Evolutionary conservation across 257 asterid genomes (phyloP).

Genomic region (Ehretia macrophylla): DNA sequence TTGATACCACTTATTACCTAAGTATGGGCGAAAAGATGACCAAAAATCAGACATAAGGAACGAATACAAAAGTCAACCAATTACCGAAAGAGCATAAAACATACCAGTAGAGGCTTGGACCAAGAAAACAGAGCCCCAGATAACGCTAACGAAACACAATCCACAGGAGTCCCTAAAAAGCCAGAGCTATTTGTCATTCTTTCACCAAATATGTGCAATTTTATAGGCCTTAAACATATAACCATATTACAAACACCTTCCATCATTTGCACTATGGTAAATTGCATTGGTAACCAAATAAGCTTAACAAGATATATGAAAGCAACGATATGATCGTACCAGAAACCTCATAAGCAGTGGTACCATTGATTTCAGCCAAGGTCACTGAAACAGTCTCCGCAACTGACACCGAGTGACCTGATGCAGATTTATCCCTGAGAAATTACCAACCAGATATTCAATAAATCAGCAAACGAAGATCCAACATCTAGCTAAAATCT

Average conservation of each 20-base stretch:
- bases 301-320: background rate
- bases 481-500: too few relatives aligned
- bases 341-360: constrained; percentile 84
- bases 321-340: constrained; percentile 40
- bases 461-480: background rate
- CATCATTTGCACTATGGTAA: too few relatives aligned
- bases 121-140: constrained; percentile 94
- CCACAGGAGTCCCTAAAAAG: constrained; percentile 87
- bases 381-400: constrained; percentile 77
- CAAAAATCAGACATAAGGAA: constrained; percentile 1
- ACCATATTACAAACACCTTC: too few relatives aligned
- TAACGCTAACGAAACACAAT: constrained; percentile 87
- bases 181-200: too few relatives aligned
- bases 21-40: background rate
- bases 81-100: constrained; percentile 12
- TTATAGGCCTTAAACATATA: too few relatives aligned
- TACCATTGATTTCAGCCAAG: constrained; percentile 64
- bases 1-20: constrained; percentile 94
- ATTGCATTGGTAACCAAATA: too few relatives aligned
- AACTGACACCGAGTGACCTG: constrained; percentile 81
- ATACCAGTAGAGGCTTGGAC: constrained; percentile 91
- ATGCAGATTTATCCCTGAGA: constrained; percentile 72
- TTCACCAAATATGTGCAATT: background rate
- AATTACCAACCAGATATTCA: constrained; percentile 13
- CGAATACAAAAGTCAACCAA: constrained; percentile 4